phyloP scores from a whole-genome alignment of 2,329 filamentous ascomycete species.

The Dryadomyces quercivorus region DNA sequence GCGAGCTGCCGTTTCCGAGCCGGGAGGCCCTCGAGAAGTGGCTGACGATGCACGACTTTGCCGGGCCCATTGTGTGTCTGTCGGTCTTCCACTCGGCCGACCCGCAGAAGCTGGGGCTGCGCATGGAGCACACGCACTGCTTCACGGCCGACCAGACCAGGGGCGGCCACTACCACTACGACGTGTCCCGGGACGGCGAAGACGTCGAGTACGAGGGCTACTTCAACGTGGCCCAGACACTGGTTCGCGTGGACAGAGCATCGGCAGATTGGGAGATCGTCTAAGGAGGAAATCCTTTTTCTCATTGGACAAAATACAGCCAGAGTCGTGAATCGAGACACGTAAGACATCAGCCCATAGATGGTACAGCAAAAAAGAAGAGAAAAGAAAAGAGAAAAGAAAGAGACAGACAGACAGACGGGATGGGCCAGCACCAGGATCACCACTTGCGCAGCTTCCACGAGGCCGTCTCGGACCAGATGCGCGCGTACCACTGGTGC shows the following conservation, averaged over 20 bases:
- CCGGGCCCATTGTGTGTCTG: slow-evolving; percentile 25
- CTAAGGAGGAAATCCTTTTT: too few relatives aligned
- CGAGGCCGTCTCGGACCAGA: slow-evolving; percentile 26
- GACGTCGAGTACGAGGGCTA: slow-evolving; percentile 33
- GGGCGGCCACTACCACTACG: slow-evolving; percentile 34
- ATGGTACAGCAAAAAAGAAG: neutral
- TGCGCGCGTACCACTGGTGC: slow-evolving; percentile 27
- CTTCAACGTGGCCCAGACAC: slow-evolving; percentile 27
- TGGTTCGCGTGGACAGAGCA: slow-evolving; percentile 21
- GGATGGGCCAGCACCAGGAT: too few relatives aligned
- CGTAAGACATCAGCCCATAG: neutral
- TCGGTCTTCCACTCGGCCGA: slow-evolving; percentile 29
- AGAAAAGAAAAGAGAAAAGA: neutral
- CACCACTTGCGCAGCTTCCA: slow-evolving; percentile 20
- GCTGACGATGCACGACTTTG: slow-evolving; percentile 26
- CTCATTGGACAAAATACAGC: neutral
- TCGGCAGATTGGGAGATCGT: neutral
- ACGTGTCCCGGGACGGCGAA: slow-evolving; percentile 11
- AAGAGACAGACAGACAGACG: neutral
- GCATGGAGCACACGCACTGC: slow-evolving; percentile 36
- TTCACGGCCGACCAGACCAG: slow-evolving; percentile 19
- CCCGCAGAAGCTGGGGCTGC: slow-evolving; percentile 21
- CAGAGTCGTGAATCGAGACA: neutral
- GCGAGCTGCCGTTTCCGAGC: slow-evolving; percentile 16
- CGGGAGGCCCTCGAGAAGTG: slow-evolving; percentile 21